Conservation (phyloP, 805 yeast genomes). For the Monosporozyma siamensis region DNA sequence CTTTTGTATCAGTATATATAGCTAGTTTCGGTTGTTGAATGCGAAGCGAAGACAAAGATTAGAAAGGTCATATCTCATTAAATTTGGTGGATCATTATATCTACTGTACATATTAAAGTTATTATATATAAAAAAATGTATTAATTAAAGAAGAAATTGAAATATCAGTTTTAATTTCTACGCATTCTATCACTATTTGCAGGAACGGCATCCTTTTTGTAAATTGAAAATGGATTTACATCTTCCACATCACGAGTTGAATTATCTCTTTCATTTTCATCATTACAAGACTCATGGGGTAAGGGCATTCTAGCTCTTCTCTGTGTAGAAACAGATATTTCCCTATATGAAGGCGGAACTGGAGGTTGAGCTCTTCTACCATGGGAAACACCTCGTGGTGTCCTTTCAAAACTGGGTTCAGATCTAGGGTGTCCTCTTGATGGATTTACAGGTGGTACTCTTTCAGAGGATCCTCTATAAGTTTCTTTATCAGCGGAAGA, state of each 20-base stretch:
- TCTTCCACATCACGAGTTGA: conserved; percentile 4
- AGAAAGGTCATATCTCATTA: no score
- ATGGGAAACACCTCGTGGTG: no score
- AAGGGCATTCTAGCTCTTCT: conserved; percentile 1
- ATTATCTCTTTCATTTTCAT: not conserved
- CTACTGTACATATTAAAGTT: no score
- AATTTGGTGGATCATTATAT: no score
- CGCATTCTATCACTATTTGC: conserved; percentile 29
- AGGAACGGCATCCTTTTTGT: conserved; percentile 33
- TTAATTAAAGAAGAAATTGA: not conserved
- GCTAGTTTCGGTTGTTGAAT: no score
- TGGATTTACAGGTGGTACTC: not conserved
- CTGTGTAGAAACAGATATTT: not conserved
- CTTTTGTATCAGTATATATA: no score
- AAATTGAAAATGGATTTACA: conserved; percentile 31
- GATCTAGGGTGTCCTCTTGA: conserved; percentile 1
- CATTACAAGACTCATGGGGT: not conserved
- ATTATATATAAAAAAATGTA: no score
- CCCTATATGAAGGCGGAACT: not conserved
- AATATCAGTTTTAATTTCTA: conserved; percentile 6
- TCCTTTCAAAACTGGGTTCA: no score
- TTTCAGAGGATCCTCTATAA: not conserved
- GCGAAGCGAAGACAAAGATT: no score
- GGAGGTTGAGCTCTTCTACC: not conserved
- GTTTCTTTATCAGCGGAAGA: not conserved